phyloP scores from a whole-genome alignment of 768 basidiomycete species.

The Coprinopsis cinerea region DNA sequence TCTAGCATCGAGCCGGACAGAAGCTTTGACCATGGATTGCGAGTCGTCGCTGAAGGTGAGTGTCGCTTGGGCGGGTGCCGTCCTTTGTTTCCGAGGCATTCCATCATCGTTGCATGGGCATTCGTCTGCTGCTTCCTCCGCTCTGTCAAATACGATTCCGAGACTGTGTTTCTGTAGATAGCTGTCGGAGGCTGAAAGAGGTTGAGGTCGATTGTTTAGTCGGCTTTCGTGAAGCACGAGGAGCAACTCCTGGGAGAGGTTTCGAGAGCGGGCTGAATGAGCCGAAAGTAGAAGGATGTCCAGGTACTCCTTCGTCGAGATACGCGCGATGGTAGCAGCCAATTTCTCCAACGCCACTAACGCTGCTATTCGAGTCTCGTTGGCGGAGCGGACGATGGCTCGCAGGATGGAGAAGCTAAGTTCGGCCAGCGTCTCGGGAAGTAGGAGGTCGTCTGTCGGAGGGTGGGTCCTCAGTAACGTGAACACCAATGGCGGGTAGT shows the following conservation, averaged over 20 bases:
- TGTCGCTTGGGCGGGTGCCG: conserved; percentile 36
- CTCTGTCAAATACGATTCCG: conserved; percentile 54
- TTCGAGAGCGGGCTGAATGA: conserved; percentile 44
- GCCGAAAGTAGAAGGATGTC: conserved; percentile 48
- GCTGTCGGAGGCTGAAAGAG: conserved; percentile 19
- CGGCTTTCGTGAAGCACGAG: conserved; percentile 45
- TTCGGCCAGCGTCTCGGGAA: conserved; percentile 26
- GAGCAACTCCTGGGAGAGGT: conserved; percentile 54
- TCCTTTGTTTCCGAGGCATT: conserved; percentile 38
- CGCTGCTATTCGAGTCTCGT: conserved; percentile 46
- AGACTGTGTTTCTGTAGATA: conserved; percentile 54
- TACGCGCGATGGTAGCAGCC: conserved; percentile 28
- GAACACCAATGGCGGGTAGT: conserved; percentile 49
- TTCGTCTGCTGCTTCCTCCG: conserved; percentile 60
- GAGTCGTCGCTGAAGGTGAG: conserved; percentile 22
- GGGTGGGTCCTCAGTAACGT: conserved; percentile 43
- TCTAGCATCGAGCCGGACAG: conserved; percentile 49
- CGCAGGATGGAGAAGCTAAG: conserved; percentile 32
- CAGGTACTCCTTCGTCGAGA: conserved; percentile 39
- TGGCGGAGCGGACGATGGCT: conserved; percentile 49
- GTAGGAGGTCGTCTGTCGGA: conserved; percentile 29
- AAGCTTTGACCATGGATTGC: conserved; percentile 34
- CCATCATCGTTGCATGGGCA: conserved; percentile 66
- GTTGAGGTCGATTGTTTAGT: conserved; percentile 15
- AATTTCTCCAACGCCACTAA: conserved; percentile 58